Evolutionary conservation across 306 rosid genomes (phyloP).

Genomic region (Rosa multiflora): DNA sequence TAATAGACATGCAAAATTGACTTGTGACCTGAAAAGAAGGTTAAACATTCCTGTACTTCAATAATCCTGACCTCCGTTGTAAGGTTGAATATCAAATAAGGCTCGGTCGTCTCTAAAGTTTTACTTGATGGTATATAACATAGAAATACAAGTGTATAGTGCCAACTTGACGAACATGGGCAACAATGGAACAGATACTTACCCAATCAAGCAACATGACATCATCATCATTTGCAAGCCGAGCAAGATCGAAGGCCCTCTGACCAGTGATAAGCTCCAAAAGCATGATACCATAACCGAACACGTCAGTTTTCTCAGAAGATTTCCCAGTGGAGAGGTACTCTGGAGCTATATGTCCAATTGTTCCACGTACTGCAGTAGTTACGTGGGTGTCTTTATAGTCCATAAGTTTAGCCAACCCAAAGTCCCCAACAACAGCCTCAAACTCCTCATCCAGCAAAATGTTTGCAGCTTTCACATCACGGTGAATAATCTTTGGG

Average conservation of each 20-base stretch:
- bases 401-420: conserved; percentile 98
- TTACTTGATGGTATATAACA: neutral
- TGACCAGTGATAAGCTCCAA: conserved; percentile 97
- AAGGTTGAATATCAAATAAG: neutral
- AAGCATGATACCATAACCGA: conserved; percentile 96
- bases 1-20: neutral
- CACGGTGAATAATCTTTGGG: conserved; percentile 97
- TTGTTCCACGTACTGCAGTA: conserved; percentile 94
- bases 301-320: conserved; percentile 95
- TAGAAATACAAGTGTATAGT: neutral
- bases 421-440: conserved; percentile 98
- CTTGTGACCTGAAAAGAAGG: neutral
- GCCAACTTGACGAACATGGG: conserved; percentile 8
- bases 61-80: neutral
- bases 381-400: conserved; percentile 98
- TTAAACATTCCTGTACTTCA: neutral
- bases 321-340: conserved; percentile 92
- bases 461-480: conserved; percentile 96
- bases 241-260: conserved; percentile 95
- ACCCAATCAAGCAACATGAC: conserved; percentile 99
- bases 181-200: conserved; percentile 29
- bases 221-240: conserved; percentile 97
- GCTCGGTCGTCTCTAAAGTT: neutral
- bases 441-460: conserved; percentile 96
- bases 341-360: conserved; percentile 96